Conservation (phyloP, 805 yeast species). For the Teunomyces kruisii region DNA sequence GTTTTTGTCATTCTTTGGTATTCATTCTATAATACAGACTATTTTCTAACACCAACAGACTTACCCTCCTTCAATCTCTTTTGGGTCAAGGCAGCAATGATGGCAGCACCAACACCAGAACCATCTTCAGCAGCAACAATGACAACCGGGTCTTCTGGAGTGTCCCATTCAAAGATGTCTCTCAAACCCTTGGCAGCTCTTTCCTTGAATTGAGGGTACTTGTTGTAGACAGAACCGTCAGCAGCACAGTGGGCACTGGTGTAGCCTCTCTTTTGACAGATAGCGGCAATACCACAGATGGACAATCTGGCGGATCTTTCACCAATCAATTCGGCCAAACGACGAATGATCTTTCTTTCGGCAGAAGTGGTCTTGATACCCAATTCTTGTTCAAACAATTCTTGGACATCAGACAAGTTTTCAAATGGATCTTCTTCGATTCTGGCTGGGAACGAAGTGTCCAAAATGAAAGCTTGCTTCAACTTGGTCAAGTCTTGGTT, state of each 20-base stretch:
- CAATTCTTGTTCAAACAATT: conserved; percentile 59
- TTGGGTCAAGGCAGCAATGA: conserved; percentile 92
- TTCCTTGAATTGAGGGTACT: conserved; percentile 86
- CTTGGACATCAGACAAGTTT: conserved; percentile 73
- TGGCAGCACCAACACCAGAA: conserved; percentile 97
- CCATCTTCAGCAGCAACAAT: conserved; percentile 97
- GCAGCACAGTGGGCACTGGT: conserved; percentile 86
- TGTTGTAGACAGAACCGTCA: conserved; percentile 94
- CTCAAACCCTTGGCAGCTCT: conserved; percentile 86
- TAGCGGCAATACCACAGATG: conserved; percentile 93
- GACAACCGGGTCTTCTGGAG: conserved; percentile 71
- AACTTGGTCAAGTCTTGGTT: conserved; percentile 67
- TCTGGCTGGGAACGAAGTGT: conserved; percentile 83
- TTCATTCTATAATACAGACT: background rate
- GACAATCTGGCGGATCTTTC: conserved; percentile 91
- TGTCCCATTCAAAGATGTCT: conserved; percentile 83
- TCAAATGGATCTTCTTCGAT: conserved; percentile 89
- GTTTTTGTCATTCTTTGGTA: no score
- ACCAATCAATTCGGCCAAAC: conserved; percentile 83
- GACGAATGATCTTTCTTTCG: conserved; percentile 81
- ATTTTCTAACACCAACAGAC: conserved; percentile 53
- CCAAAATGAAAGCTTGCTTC: conserved; percentile 68
- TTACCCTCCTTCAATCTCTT: conserved; percentile 70
- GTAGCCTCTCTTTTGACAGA: conserved; percentile 81
- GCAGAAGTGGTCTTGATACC: conserved; percentile 64